A percentile compares a stretch with the other conserved stretches of the same genome.
phyloP scores from a whole-genome alignment of 345 rosid genomes.

The Geranium brycei region DNA sequence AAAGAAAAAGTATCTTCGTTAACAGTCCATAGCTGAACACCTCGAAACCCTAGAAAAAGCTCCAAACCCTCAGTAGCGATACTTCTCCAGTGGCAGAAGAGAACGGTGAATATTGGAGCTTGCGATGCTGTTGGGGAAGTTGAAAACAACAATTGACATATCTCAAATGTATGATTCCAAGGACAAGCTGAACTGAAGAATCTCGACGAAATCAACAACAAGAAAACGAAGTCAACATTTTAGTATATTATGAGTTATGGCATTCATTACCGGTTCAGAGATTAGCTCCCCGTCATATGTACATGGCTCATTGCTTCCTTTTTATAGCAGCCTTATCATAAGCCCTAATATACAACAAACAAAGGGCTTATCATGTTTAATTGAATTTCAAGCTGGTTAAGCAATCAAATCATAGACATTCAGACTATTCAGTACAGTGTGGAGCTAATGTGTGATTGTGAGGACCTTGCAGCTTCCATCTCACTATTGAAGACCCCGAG shows the following conservation, averaged over 20 bases:
- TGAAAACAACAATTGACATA: neutral
- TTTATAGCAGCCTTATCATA: slow-evolving; percentile 91
- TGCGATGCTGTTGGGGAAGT: slow-evolving; percentile 13
- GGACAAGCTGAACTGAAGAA: neutral
- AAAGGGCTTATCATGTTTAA: slow-evolving; percentile 4
- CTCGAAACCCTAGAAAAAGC: too few relatives aligned
- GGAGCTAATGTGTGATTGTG: neutral
- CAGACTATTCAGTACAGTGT: neutral
- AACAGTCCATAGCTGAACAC: too few relatives aligned
- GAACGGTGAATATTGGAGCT: slow-evolving; percentile 16
- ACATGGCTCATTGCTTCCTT: slow-evolving; percentile 83
- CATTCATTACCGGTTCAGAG: slow-evolving; percentile 20
- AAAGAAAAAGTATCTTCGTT: too few relatives aligned
- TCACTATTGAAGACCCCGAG: slow-evolving; percentile 89
- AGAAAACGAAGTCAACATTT: neutral
- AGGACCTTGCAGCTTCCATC: slow-evolving; percentile 91
- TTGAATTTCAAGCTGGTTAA: neutral
- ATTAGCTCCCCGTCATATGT: slow-evolving; percentile 37
- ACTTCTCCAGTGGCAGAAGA: too few relatives aligned
- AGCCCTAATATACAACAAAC: slow-evolving; percentile 38
- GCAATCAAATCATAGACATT: neutral
- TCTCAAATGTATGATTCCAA: too few relatives aligned
- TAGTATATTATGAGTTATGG: slow-evolving; percentile 8
- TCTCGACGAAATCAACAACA: neutral
- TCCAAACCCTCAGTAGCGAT: too few relatives aligned